Percentiles rank a stretch among this genome's conserved stretches.
Evolutionary conservation across 495 filamentous ascomycete genomes (phyloP).

Genomic region (Tetracladium setigerum): DNA sequence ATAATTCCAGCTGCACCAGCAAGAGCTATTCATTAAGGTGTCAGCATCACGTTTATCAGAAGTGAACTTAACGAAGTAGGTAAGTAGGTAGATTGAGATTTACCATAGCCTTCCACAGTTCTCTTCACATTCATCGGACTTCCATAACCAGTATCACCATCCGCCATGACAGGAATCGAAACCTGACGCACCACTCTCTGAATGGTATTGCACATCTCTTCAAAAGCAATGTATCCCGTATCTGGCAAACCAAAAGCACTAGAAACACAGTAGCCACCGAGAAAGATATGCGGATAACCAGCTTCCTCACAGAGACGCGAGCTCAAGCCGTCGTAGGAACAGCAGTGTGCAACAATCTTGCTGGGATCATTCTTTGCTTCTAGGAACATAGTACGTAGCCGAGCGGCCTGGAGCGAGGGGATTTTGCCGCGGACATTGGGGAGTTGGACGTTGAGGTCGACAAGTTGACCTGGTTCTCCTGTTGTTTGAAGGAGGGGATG

Average conservation of each 20-base stretch:
- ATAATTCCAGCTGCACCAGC: slow-evolving; percentile 33
- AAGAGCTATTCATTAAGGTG: too few relatives aligned
- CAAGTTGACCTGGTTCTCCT: slow-evolving; percentile 10
- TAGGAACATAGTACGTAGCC: slow-evolving; percentile 31
- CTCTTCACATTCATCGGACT: slow-evolving; percentile 35
- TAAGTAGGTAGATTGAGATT: too few relatives aligned
- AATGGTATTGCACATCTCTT: slow-evolving; percentile 36
- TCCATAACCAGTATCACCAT: slow-evolving; percentile 36
- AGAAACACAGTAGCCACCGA: slow-evolving; percentile 29
- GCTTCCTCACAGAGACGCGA: slow-evolving; percentile 34
- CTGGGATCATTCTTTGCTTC: slow-evolving; percentile 27
- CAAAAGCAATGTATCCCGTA: slow-evolving; percentile 36
- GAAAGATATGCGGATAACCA: slow-evolving; percentile 33
- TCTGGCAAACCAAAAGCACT: slow-evolving; percentile 32
- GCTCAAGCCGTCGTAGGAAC: slow-evolving; percentile 33
- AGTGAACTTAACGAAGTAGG: too few relatives aligned
- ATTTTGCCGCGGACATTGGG: slow-evolving; percentile 25
- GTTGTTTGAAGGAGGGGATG: background rate
- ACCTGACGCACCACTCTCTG: slow-evolving; percentile 30
- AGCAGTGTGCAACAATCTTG: slow-evolving; percentile 31
- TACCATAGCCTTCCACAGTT: slow-evolving; percentile 34
- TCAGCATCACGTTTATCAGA: too few relatives aligned
- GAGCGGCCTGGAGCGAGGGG: slow-evolving; percentile 28
- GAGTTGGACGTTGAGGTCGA: slow-evolving; percentile 11
- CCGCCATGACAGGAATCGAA: slow-evolving; percentile 31